Evolutionary conservation across 306 rosid genomes (phyloP), one percentile per base, ranked within the genome.

Genomic region (Cicer bijugum): DNA sequence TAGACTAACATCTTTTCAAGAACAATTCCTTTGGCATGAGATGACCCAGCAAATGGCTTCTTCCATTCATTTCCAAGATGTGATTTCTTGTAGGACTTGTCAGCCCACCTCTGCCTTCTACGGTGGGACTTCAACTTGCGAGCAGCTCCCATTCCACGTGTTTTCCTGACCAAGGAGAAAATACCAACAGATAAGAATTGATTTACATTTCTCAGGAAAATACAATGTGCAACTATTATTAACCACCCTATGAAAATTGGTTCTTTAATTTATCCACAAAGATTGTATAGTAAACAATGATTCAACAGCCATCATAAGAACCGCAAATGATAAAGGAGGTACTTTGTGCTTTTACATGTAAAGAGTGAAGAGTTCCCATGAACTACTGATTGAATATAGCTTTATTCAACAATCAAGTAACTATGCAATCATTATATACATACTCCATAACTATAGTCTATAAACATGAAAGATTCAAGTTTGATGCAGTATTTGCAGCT

Each of bases 61-160:
- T 91, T 91, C 97, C 97, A 90, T 64, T 90, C 97, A 69, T 91
- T 91, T 9, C 97, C 97, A 75, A 89, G 95, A 62, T 89, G 84
- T 50, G 95, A 89, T 71, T 89, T 89, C 64, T 89, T 89, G 95
- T 89, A 89, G 38, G 91, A 14, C 75, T 89, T 87, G 66, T 89
- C 90, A 1, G 95, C 95, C 95, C 95, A 89, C 87, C 95, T 76
- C 76, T 89, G 91, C 79, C 84, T 84, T 69, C 87, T 87, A 15
- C 91, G 95, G 87, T 85, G 89, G 76, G 89, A 83, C 84, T 75
- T 87, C 82, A 89, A 82, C 91, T 85, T 89, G 87, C 94, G 97
- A 19, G 89, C 94, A 51, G 97, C 92, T 87, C 92, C 97, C 89
- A 86, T 81, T 69, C 97, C 97, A 5, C 83, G 83, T 71, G 97